phyloP scores from a whole-genome alignment of 108 stramenopile species.

The Nitzschia inconspicua region DNA sequence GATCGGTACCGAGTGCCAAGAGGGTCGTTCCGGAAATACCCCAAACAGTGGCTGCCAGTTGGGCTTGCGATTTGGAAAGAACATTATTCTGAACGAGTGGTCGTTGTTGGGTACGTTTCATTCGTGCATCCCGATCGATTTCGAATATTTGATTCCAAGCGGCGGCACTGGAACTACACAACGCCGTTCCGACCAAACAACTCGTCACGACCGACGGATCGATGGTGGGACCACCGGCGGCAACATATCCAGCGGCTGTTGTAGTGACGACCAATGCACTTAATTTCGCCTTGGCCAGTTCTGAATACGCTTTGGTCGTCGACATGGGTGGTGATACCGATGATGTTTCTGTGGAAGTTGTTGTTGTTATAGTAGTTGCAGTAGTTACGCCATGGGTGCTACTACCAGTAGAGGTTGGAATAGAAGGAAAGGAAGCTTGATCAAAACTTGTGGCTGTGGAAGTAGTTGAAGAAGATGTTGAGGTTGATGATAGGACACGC shows the following conservation, averaged over 20 bases:
- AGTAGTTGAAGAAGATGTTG: no score
- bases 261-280: constrained; percentile 91
- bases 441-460: no score
- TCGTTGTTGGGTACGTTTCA: constrained; percentile 92
- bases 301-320: constrained; percentile 38
- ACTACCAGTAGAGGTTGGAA: no score
- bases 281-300: constrained; percentile 80
- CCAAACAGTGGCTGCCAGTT: constrained; percentile 65
- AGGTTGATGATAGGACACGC: no score
- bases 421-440: no score
- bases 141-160: constrained; percentile 95
- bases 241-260: constrained; percentile 87
- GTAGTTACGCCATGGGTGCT: no score
- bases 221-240: constrained; percentile 84
- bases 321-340: no score
- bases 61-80: constrained; percentile 55
- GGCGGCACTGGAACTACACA: constrained; percentile 89
- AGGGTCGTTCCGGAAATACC: constrained; percentile 69
- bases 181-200: constrained; percentile 86
- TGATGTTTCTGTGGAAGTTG: no score
- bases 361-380: no score
- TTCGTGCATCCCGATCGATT: constrained; percentile 65
- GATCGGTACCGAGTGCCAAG: constrained; percentile 85
- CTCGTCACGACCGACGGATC: constrained; percentile 47
- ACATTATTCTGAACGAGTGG: constrained; percentile 82